A percentile compares a stretch with the other conserved stretches of the same genome.
These are phyloP conservation scores for Chondrus crispus DNA, from an alignment of 23 red algal genomes.

Conservation along the genomic window DNA sequence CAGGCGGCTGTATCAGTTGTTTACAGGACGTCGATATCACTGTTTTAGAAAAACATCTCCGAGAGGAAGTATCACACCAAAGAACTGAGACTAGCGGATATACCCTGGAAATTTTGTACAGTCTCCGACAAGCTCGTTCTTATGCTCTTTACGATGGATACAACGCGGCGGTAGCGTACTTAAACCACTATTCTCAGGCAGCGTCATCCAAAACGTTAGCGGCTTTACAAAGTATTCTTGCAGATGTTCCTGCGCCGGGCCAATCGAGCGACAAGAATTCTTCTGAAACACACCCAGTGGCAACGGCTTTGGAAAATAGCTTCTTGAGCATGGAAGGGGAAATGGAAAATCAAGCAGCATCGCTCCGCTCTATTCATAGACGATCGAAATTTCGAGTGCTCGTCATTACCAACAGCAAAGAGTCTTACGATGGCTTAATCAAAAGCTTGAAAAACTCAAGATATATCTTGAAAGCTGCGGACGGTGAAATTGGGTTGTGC, in stretches of 20 bases:
- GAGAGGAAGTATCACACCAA: not conserved
- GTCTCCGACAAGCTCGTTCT: slow-evolving; percentile 25
- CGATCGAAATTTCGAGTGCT: not conserved
- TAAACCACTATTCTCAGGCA: not conserved
- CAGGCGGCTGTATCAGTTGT: not conserved
- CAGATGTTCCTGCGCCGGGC: too few species aligned
- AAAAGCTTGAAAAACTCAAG: not conserved
- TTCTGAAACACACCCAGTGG: not conserved
- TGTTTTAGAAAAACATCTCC: not conserved
- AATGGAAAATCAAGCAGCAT: slow-evolving; percentile 10
- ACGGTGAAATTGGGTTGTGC: slow-evolving; percentile 26
- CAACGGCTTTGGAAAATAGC: not conserved
- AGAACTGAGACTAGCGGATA: not conserved
- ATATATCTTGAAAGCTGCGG: slow-evolving; percentile 25
- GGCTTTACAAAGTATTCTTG: not conserved
- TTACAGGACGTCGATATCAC: not conserved
- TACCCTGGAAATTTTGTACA: not conserved
- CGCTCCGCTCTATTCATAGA: slow-evolving; percentile 10
- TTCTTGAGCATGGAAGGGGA: not conserved
- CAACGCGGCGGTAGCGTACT: slow-evolving; percentile 10
- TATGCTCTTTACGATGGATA: slow-evolving; percentile 44
- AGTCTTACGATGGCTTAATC: slow-evolving; percentile 18
- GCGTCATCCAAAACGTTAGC: not conserved
- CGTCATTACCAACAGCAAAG: slow-evolving; percentile 20
- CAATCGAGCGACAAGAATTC: not conserved